Evolutionary conservation across 345 rosid genomes (phyloP).

Genomic region (Gynandropsis gynandra): DNA sequence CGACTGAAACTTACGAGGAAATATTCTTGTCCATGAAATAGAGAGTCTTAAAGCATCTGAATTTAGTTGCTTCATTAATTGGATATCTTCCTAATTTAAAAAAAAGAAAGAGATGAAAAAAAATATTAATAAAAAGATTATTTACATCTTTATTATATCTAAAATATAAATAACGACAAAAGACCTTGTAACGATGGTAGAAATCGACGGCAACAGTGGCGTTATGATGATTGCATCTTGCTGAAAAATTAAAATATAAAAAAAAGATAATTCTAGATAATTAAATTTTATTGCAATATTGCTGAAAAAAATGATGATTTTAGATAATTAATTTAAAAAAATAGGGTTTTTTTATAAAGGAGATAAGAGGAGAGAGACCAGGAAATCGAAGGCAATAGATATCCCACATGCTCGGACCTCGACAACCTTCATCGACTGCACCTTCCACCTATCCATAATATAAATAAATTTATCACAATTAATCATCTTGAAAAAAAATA

Average conservation of each 20-base stretch:
- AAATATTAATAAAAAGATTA: no score
- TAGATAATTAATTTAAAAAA: no score
- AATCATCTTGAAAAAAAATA: neutral
- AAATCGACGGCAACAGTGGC: conserved; percentile 43
- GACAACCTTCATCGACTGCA: conserved; percentile 34
- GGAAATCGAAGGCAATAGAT: conserved; percentile 20
- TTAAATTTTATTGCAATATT: no score
- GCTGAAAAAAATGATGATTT: no score
- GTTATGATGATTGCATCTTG: conserved; percentile 31
- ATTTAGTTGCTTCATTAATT: conserved; percentile 42
- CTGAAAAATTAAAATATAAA: conserved; percentile 18
- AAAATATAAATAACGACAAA: no score
- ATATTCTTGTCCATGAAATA: conserved; percentile 48
- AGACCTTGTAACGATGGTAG: conserved; percentile 49
- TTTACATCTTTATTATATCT: no score
- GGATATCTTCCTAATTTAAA: conserved; percentile 49
- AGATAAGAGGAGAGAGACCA: conserved; percentile 13
- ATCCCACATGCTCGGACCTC: conserved; percentile 44
- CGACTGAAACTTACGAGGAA: conserved; percentile 32
- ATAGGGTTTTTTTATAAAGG: no score
- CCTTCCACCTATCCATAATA: conserved; percentile 29
- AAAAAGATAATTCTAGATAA: no score
- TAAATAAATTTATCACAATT: neutral
- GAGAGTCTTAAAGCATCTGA: conserved; percentile 50
- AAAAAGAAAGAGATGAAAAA: no score